phyloP scores from a whole-genome alignment of 441 rosid genomes.

The Erodium trifolium region DNA sequence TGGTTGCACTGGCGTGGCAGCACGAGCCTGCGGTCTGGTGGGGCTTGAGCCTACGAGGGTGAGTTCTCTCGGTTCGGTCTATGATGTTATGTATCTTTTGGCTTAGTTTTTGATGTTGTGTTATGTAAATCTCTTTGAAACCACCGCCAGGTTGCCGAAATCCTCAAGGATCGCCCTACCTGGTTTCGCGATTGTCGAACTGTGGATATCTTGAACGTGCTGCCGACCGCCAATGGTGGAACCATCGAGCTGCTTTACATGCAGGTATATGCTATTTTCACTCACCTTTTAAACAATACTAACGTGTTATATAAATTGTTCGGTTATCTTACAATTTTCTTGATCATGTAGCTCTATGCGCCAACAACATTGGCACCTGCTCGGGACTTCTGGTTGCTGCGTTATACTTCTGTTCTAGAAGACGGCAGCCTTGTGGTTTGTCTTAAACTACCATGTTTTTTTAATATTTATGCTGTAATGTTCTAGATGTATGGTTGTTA shows the following conservation, averaged over 20 bases:
- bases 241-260: constrained; percentile 86
- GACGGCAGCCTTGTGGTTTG: constrained; percentile 93
- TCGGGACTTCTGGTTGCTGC: constrained; percentile 92
- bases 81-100: no score
- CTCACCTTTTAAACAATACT: no score
- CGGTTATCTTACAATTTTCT: no score
- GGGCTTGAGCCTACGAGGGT: constrained; percentile 95
- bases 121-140: no score
- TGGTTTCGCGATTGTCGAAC: constrained; percentile 99
- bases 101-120: not conserved
- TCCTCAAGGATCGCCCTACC: constrained; percentile 90
- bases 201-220: constrained; percentile 90
- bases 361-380: constrained; percentile 98
- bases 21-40: constrained; percentile 92
- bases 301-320: no score
- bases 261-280: constrained; percentile 28
- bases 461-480: no score
- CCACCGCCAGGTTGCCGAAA: constrained; percentile 70
- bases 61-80: constrained; percentile 1
- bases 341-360: constrained; percentile 39
- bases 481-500: no score
- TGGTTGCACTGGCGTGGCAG: constrained; percentile 88
- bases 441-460: no score
- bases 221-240: constrained; percentile 90
- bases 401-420: constrained; percentile 82